Percentiles rank a stretch among this genome's conserved stretches.
Evolutionary conservation across 192 early-diverging fungal species (phyloP).

Genomic region (Entomortierella lignicola): DNA sequence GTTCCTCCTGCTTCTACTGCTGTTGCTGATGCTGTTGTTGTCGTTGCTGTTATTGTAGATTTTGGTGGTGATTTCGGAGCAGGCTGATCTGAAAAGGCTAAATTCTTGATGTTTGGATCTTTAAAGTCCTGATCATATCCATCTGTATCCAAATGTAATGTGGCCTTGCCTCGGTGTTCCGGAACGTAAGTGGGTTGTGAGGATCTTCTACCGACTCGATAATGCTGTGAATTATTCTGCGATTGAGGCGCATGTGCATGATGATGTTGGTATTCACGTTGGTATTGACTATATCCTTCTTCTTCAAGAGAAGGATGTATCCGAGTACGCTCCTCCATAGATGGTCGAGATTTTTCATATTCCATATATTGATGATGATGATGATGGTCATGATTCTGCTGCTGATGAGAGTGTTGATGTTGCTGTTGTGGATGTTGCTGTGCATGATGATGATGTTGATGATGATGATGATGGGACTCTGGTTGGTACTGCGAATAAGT

Average conservation of each 20-base stretch:
- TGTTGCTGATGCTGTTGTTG: conserved; percentile 4
- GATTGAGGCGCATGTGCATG: neutral
- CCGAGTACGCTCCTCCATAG: conserved; percentile 2
- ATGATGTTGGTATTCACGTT: neutral
- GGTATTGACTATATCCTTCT: neutral
- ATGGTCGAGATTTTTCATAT: neutral
- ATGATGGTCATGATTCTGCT: neutral
- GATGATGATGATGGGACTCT: conserved; percentile 33
- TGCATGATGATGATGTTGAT: neutral
- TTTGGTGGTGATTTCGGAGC: neutral
- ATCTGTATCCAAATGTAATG: conserved; percentile 8
- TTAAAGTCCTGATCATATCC: conserved; percentile 3
- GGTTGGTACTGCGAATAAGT: neutral
- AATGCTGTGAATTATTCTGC: conserved; percentile 29
- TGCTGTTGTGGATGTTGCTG: conserved; percentile 15
- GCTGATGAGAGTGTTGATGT: neutral
- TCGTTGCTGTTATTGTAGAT: neutral
- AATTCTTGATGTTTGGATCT: neutral
- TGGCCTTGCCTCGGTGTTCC: conserved; percentile 14
- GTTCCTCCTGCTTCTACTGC: no score
- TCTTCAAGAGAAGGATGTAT: neutral
- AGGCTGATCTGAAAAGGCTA: neutral
- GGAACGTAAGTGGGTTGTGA: conserved; percentile 57
- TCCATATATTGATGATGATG: conserved; percentile 8
- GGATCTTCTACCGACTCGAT: conserved; percentile 14